Evolutionary conservation across 306 rosid genomes (phyloP).

Genomic region (Quillaja saponaria): DNA sequence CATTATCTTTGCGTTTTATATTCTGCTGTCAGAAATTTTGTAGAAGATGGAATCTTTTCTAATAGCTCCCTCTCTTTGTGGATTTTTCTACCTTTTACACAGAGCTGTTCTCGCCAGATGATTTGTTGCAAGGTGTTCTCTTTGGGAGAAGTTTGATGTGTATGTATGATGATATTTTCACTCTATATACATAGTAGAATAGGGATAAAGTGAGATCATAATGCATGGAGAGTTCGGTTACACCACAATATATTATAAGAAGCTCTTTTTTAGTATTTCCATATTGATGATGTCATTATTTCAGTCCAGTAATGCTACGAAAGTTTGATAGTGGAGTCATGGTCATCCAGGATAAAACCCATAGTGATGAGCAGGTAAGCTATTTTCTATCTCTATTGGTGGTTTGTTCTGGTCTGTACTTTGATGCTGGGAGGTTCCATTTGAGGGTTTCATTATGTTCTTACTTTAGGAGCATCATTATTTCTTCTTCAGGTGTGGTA

Average conservation of each 20-base stretch:
- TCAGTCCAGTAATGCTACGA: constrained; percentile 82
- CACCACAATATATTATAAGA: background rate
- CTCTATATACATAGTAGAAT: constrained; percentile 6
- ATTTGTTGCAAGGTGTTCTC: constrained; percentile 86
- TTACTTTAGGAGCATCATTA: constrained; percentile 17
- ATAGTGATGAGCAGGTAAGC: constrained; percentile 87
- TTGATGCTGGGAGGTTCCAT: too few relatives aligned
- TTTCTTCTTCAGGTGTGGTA: background rate
- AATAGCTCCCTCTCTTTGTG: constrained; percentile 31
- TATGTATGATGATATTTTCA: too few relatives aligned
- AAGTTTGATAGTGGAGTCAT: constrained; percentile 97
- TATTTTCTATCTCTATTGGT: too few relatives aligned
- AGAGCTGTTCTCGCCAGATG: constrained; percentile 97
- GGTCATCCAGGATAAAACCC: constrained; percentile 93
- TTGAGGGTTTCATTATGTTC: too few relatives aligned
- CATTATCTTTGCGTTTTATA: constrained; percentile 18
- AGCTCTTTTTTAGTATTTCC: constrained; percentile 7
- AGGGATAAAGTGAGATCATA: constrained; percentile 19
- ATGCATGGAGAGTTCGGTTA: constrained; percentile 8
- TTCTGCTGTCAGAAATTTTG: background rate
- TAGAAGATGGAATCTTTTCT: constrained; percentile 1
- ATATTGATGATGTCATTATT: constrained; percentile 21
- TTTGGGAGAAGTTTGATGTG: constrained; percentile 99
- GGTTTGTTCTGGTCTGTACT: too few relatives aligned
- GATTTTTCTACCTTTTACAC: constrained; percentile 36